Evolutionary conservation across 306 rosid genomes (phyloP).

Genomic region (Calophaca sinica): DNA sequence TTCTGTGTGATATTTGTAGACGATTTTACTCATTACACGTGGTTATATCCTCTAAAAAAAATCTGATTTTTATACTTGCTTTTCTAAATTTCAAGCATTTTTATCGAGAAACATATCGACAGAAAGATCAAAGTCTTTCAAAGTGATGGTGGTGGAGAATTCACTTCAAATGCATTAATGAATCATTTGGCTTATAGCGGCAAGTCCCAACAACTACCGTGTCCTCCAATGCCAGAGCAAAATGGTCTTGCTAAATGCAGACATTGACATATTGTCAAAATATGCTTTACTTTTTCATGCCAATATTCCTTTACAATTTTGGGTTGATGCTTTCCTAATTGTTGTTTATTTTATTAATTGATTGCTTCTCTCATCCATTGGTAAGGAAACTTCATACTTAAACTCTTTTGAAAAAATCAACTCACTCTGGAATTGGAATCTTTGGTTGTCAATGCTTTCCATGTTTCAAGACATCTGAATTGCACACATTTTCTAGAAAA

Average conservation of each 20-base stretch:
- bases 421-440: background rate
- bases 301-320: background rate
- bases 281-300: background rate
- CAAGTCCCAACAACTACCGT: background rate
- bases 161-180: background rate
- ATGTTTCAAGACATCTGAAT: background rate
- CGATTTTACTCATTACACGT: background rate
- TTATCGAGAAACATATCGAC: no score
- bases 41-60: no score
- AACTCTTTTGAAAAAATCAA: background rate
- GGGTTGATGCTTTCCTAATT: background rate
- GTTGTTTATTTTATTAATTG: background rate
- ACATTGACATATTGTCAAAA: background rate
- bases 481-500: slow-evolving; percentile 7
- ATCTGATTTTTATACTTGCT: no score
- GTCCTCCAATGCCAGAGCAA: background rate
- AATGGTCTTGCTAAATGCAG: background rate
- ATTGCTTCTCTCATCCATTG: background rate
- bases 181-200: background rate
- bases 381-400: background rate
- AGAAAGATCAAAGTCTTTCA: no score
- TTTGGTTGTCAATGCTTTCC: no score
- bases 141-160: background rate
- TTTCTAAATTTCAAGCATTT: no score
- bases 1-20: no score